These are phyloP conservation scores for Calycina herbarum DNA, from an alignment of 2,329 filamentous ascomycete genomes.

Conservation along the genomic window DNA sequence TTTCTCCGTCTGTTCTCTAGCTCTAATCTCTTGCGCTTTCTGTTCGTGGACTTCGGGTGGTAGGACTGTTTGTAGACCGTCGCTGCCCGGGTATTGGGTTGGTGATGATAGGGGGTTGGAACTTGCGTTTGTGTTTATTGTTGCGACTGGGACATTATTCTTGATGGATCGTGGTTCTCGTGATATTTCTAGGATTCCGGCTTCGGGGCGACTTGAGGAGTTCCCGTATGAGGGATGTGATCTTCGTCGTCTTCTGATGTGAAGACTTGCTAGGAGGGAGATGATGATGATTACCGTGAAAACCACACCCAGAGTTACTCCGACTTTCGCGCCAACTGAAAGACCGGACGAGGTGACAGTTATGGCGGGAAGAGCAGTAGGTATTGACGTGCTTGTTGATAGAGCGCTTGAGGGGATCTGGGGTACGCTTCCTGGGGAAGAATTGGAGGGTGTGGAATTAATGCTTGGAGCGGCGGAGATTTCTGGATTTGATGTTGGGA, in stretches of 20 bases:
- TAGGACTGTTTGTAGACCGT: slow-evolving; percentile 10
- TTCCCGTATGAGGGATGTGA: slow-evolving; percentile 1
- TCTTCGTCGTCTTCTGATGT: slow-evolving; percentile 12
- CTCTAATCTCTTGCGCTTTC: slow-evolving; percentile 3
- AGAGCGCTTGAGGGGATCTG: not conserved
- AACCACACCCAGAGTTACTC: slow-evolving; percentile 18
- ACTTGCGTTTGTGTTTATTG: not conserved
- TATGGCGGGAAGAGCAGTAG: not conserved
- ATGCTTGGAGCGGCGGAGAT: not conserved
- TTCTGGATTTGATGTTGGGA: slow-evolving; percentile 8
- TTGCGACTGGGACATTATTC: slow-evolving; percentile 2
- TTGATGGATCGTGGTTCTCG: slow-evolving; percentile 12
- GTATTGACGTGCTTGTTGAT: not conserved
- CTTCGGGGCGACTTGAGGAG: not conserved
- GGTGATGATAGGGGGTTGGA: not conserved
- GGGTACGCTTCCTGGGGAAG: not conserved
- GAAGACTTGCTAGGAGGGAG: slow-evolving; percentile 8
- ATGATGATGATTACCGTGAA: slow-evolving; percentile 6
- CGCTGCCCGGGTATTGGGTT: slow-evolving; percentile 11
- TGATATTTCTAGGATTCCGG: slow-evolving; percentile 10
- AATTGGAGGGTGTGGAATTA: not conserved
- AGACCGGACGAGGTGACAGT: slow-evolving; percentile 11
- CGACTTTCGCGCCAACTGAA: slow-evolving; percentile 17
- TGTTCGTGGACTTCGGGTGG: slow-evolving; percentile 10
- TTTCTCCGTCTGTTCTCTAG: not conserved